Percentiles rank a stretch among this genome's conserved stretches.
phyloP scores from a whole-genome alignment of 2,329 filamentous ascomycete genomes.

The Aspergillus sp. region DNA sequence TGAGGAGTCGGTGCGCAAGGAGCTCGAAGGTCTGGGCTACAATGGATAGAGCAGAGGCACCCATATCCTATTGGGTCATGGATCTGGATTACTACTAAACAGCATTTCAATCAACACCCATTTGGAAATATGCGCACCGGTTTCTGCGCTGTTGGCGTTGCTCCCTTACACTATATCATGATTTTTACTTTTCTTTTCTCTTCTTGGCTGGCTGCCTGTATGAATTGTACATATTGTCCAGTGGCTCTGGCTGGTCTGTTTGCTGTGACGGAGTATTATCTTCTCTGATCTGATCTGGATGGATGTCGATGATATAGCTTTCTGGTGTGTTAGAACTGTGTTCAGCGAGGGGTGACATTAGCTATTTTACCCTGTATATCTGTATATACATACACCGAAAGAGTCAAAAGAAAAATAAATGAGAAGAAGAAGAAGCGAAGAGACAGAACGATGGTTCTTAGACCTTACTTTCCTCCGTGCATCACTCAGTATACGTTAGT shows the following conservation, averaged over 20 bases:
- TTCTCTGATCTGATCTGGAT: conserved; percentile 2
- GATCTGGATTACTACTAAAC: neutral
- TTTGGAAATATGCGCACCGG: conserved; percentile 1
- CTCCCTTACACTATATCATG: neutral
- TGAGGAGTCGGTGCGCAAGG: conserved; percentile 79
- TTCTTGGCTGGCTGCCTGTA: neutral
- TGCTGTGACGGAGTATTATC: neutral
- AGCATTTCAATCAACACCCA: neutral
- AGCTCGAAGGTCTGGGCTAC: conserved; percentile 68
- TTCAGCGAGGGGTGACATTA: neutral
- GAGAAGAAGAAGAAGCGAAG: no score
- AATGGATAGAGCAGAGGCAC: conserved; percentile 30
- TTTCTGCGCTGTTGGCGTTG: neutral
- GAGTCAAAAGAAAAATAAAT: neutral
- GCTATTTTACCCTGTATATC: neutral
- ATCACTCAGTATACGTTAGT: neutral
- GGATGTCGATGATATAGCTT: neutral
- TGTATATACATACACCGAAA: conserved; percentile 5
- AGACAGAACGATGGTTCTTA: neutral
- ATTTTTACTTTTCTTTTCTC: neutral
- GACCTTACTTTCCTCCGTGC: neutral
- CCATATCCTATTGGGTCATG: neutral
- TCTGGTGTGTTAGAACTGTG: neutral
- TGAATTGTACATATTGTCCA: conserved; percentile 1
- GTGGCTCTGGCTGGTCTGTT: neutral